Evolutionary conservation across 2,329 filamentous ascomycete species (phyloP), one percentile per base, ranked within the genome.

Genomic region (Ramichloridium luteum): DNA sequence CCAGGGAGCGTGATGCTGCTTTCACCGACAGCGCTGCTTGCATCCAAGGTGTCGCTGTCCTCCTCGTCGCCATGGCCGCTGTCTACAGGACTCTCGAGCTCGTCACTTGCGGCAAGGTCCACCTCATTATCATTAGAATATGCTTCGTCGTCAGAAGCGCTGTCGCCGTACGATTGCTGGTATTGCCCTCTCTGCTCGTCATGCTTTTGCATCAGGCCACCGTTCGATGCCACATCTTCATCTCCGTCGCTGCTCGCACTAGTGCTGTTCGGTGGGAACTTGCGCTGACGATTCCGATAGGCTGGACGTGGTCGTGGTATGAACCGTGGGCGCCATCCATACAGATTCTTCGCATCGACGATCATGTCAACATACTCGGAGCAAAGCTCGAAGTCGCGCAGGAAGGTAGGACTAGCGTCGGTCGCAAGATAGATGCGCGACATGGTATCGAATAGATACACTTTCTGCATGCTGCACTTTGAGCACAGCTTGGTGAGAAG

Each of bases 361-460:
- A 98, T 93, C 38, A 96, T 85, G 56, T 98, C 90, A 46, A 98
- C 94, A 55, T 93, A 96, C 55, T 98, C 90, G 30, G 84, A 93
- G 62, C 90, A 98, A 51, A 96, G 93, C 61, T 96, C 90, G 57
- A 98, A 98, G 54, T 82, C 88, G 25, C 82, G 80, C 69, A 94
- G 90, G 51, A 96, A 88, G 17, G 88, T 83, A 0, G 88, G 88
- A 23, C 82, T 80, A 16, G 80, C 90, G 56, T 98, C 90, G 4
- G 88, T 94, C 1, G 90, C 90, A 46, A 98, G 93, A 62, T 98
- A 98, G 40, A 98, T 93, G 63, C 98, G 98, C 60, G 83, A 93
- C 46, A 93, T 72, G 6, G 96, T 86, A 53, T 98, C 92, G 54
- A 98, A 98, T 5, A 98, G 74, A 56, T 98, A 98, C 3, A 86